These are phyloP conservation scores for Colletotrichum sidae DNA, from an alignment of 2,329 filamentous ascomycete genomes.

Conservation along the genomic window DNA sequence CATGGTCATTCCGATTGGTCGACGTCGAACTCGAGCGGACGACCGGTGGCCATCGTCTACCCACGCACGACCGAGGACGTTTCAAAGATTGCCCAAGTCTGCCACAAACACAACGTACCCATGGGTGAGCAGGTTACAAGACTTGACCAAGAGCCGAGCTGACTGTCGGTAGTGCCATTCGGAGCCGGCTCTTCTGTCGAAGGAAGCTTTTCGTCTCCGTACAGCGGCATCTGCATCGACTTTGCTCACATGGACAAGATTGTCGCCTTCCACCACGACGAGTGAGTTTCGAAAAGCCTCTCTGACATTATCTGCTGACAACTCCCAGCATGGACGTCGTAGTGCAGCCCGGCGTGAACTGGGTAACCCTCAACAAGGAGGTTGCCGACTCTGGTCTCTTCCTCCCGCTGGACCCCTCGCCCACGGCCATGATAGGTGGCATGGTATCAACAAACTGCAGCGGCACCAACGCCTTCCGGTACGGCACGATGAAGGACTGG, in stretches of 20 bases:
- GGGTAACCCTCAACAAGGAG: constrained; percentile 74
- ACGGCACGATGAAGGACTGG: constrained; percentile 83
- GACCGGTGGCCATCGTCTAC: constrained; percentile 74
- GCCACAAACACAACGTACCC: constrained; percentile 71
- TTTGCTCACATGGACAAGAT: constrained; percentile 76
- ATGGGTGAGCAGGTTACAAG: constrained; percentile 57
- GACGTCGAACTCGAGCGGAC: constrained; percentile 71
- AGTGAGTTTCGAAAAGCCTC: constrained; percentile 39
- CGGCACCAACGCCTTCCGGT: constrained; percentile 70
- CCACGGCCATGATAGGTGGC: constrained; percentile 67
- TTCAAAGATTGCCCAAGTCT: constrained; percentile 70
- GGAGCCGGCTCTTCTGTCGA: constrained; percentile 80
- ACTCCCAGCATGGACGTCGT: constrained; percentile 70
- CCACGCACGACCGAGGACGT: constrained; percentile 75
- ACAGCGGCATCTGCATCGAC: constrained; percentile 77
- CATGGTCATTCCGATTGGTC: constrained; percentile 81
- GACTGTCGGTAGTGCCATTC: constrained; percentile 63
- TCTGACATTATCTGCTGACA: neutral
- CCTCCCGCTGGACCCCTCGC: constrained; percentile 77
- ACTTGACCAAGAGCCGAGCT: neutral
- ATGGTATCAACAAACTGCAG: constrained; percentile 77
- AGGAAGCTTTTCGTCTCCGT: constrained; percentile 76
- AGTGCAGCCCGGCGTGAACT: constrained; percentile 76
- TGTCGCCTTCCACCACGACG: constrained; percentile 72
- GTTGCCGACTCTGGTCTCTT: constrained; percentile 74